A percentile compares a stretch with the other conserved stretches of the same genome.
Evolutionary conservation across 1,139 yeast genomes (phyloP).

Genomic region (Candida tetrigidarum): DNA sequence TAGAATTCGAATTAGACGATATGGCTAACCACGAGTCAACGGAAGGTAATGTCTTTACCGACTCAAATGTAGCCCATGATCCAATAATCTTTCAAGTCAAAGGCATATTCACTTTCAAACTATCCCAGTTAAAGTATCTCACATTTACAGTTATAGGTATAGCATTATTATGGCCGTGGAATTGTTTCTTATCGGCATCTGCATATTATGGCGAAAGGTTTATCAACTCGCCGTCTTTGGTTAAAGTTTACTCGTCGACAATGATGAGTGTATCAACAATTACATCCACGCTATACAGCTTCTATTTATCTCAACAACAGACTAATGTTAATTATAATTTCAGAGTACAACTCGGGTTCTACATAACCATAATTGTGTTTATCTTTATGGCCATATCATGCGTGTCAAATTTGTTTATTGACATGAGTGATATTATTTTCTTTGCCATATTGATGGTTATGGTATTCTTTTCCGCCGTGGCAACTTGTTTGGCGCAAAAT

Average conservation of each 20-base stretch:
- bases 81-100: constrained; percentile 31
- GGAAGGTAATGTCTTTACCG: constrained; percentile 7
- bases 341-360: constrained; percentile 64
- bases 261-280: constrained; percentile 90
- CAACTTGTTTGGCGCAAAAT: constrained; percentile 80
- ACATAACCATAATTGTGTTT: constrained; percentile 59
- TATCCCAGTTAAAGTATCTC: constrained; percentile 54
- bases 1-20: constrained; percentile 7
- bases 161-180: constrained; percentile 96
- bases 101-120: constrained; percentile 21
- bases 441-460: constrained; percentile 56
- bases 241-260: constrained; percentile 72
- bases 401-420: constrained; percentile 42
- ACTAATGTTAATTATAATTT: constrained; percentile 60
- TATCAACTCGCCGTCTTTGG: constrained; percentile 52
- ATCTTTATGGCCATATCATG: constrained; percentile 56
- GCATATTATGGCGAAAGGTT: constrained; percentile 78
- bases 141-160: constrained; percentile 75
- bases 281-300: constrained; percentile 63
- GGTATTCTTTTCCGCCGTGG: constrained; percentile 63
- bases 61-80: constrained; percentile 20
- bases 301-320: constrained; percentile 71
- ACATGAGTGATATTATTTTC: constrained; percentile 43
- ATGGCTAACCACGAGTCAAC: constrained; percentile 18
- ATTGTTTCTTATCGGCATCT: constrained; percentile 84